A percentile compares a stretch with the other conserved stretches of the same genome.
Evolutionary conservation across 2,329 filamentous ascomycete genomes (phyloP).

Genomic region (Aspergillus vadensis): DNA sequence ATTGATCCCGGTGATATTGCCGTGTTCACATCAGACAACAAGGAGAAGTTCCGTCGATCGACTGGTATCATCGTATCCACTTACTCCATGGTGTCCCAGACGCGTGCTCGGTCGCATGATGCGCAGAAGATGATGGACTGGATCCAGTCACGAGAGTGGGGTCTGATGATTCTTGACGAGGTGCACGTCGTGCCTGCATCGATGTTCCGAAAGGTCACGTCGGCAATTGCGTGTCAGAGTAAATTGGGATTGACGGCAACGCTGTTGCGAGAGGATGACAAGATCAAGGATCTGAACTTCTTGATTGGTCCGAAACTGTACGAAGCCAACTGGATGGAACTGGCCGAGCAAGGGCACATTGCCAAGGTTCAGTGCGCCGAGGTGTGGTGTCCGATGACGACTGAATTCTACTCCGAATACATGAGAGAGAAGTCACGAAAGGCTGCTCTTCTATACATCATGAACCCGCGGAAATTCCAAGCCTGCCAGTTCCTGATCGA

Average conservation of each 20-base stretch:
- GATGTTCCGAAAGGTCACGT: slow-evolving; percentile 93
- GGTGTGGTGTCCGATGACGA: slow-evolving; percentile 99
- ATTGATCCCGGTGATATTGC: slow-evolving; percentile 92
- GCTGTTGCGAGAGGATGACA: slow-evolving; percentile 92
- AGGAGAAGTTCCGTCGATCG: slow-evolving; percentile 79
- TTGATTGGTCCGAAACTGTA: slow-evolving; percentile 96
- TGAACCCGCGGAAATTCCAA: slow-evolving; percentile 97
- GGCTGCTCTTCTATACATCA: slow-evolving; percentile 77
- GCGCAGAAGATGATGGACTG: slow-evolving; percentile 98
- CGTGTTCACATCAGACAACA: slow-evolving; percentile 91
- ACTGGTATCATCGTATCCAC: slow-evolving; percentile 97
- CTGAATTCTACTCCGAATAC: slow-evolving; percentile 96
- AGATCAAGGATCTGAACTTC: slow-evolving; percentile 96
- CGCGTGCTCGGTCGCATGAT: slow-evolving; percentile 82
- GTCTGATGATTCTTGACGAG: slow-evolving; percentile 93
- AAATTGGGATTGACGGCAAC: slow-evolving; percentile 95
- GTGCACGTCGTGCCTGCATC: slow-evolving; percentile 97
- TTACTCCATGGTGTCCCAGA: slow-evolving; percentile 98
- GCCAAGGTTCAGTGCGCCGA: slow-evolving; percentile 96
- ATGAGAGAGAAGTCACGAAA: slow-evolving; percentile 70
- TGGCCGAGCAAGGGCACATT: slow-evolving; percentile 95
- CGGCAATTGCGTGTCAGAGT: slow-evolving; percentile 88
- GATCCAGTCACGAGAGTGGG: slow-evolving; percentile 86
- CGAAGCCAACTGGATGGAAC: slow-evolving; percentile 99
- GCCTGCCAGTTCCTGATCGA: slow-evolving; percentile 98